These are phyloP conservation scores for Serendipita indica DNA, from an alignment of 768 basidiomycete genomes.

Conservation along the genomic window DNA sequence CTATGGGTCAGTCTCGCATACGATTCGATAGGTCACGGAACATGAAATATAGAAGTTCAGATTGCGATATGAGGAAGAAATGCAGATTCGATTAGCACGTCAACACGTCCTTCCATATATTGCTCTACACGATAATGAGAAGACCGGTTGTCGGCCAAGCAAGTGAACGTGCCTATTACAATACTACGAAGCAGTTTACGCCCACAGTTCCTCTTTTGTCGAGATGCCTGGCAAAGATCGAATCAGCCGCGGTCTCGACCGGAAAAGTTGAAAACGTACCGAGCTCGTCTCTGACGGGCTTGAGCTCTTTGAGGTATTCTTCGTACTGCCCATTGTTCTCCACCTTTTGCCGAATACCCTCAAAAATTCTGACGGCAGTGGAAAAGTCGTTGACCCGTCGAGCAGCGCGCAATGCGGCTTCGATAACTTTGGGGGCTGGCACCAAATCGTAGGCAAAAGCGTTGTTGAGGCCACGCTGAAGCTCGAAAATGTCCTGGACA, in stretches of 20 bases:
- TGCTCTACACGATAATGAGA: no score
- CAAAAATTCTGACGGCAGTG: slow-evolving; percentile 90
- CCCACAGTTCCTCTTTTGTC: slow-evolving; percentile 11
- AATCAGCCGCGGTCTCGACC: background rate
- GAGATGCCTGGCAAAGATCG: background rate
- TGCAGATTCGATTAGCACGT: no score
- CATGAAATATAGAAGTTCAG: no score
- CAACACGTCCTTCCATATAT: no score
- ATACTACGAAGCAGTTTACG: background rate
- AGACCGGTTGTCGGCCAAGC: no score
- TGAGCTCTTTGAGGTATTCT: slow-evolving; percentile 68
- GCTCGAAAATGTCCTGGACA: slow-evolving; percentile 93
- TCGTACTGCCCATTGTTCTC: slow-evolving; percentile 72
- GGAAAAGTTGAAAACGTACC: slow-evolving; percentile 34
- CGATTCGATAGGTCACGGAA: no score
- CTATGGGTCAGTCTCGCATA: no score
- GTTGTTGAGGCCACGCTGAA: slow-evolving; percentile 98
- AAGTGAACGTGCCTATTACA: background rate
- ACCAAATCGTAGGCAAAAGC: slow-evolving; percentile 98
- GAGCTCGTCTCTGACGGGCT: slow-evolving; percentile 52
- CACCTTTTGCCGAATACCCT: slow-evolving; percentile 93
- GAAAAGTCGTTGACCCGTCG: slow-evolving; percentile 93
- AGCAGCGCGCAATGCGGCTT: slow-evolving; percentile 75
- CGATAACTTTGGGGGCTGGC: slow-evolving; percentile 66
- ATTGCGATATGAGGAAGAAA: no score